Conservation (phyloP, 2,329 filamentous ascomycete species). For the Diaporthe destruens region DNA sequence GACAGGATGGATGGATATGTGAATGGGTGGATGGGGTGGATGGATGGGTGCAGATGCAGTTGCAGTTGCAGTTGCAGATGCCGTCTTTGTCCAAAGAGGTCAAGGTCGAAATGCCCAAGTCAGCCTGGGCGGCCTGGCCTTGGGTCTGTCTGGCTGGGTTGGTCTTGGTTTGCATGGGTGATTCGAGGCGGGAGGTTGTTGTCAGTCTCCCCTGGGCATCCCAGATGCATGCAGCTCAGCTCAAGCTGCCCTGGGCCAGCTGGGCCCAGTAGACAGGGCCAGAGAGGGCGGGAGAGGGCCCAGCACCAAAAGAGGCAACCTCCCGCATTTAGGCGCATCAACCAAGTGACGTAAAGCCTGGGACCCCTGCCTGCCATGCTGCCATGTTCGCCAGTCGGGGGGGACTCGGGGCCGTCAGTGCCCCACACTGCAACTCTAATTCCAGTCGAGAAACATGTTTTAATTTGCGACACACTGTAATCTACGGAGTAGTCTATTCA, state of each 20-base stretch:
- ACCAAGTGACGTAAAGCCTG: conserved; percentile 22
- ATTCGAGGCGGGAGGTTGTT: conserved; percentile 19
- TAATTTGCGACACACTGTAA: no score
- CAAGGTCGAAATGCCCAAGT: not conserved
- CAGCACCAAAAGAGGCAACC: no score
- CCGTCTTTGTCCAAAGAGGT: conserved; percentile 14
- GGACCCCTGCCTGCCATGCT: conserved; percentile 4
- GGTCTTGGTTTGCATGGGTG: conserved; percentile 26
- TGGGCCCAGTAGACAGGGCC: no score
- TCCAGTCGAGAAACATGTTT: not conserved
- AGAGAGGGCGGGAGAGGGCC: no score
- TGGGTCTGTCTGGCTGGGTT: not conserved
- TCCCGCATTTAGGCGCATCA: conserved; percentile 24
- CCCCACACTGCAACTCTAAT: conserved; percentile 12
- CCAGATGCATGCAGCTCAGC: conserved; percentile 21
- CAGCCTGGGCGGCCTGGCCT: conserved; percentile 28
- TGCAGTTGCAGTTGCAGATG: not conserved
- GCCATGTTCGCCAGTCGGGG: not conserved
- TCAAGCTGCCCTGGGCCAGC: conserved; percentile 7
- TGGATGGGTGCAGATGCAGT: not conserved
- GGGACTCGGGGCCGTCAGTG: no score
- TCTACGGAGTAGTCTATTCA: no score
- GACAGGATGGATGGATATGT: not conserved
- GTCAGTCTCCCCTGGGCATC: conserved; percentile 16
- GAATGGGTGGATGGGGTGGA: not conserved